Evolutionary conservation across 129 eudicot genomes (phyloP), one percentile per base, ranked within the genome.

Genomic region (Lactuca sativa): DNA sequence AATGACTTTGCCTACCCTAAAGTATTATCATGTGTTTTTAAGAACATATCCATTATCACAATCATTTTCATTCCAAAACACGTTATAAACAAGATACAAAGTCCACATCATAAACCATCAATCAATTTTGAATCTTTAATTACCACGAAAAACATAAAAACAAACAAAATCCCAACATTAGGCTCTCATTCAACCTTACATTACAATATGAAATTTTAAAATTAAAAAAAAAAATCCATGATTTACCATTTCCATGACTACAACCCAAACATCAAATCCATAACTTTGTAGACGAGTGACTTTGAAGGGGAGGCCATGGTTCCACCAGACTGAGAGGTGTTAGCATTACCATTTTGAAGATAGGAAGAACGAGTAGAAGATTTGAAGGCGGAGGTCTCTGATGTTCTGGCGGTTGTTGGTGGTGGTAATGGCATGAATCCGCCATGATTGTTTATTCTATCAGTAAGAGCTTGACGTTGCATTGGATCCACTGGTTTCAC

Each of bases 181-280:
- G 43, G 8, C 43, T 6, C 43, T 38, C 43, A 38, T 38, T 38
- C 43, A 38, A 38, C 43, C 7, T 38, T 38, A 38, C 43, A 4
- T 3, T 6, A 38, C 5, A n/a, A 7, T 7, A 18, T 18, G 0
- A 38, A 38, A 38, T n/a, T n/a, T n/a, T n/a, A n/a, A n/a, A n/a
- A n/a, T n/a, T n/a, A 3, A 38, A 1, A 4, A 4, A 38, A 6
- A 38, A 4, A 38, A 38, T 38, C 8, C 43, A 38, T 4, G 7
- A 38, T 38, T 38, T 38, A 38, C 43, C 43, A 38, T 6, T 38
- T 38, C 7, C 4, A 9, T 3, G 3, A 18, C 69, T 84, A 92
- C 86, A 89, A 84, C 25, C 97, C 99, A 41, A 89, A 93, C 95
- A 93, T 90, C 78, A 89, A 75, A 73, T 93, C 99, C 77, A 76